Evolutionary conservation across 345 rosid species (phyloP), one percentile per base, ranked within the genome.

Genomic region (Syzygium jambos): DNA sequence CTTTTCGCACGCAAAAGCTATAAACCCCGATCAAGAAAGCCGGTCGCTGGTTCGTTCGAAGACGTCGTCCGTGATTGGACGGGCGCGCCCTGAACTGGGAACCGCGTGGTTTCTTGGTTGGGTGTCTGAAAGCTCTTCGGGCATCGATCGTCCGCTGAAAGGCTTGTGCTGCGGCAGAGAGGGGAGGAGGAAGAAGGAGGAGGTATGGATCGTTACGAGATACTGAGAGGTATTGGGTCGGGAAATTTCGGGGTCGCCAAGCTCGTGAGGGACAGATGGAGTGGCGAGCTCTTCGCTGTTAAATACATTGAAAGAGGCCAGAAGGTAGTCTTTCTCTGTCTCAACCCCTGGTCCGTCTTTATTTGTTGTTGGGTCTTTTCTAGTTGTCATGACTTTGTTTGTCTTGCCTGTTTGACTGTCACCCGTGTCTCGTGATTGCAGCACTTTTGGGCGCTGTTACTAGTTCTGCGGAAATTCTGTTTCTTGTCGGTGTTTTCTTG

Each of bases 161-260:
- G 82, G 22, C 15, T 73, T 6, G 46, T 34, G 0, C 80, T 73
- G 46, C 80, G 4, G 80, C 80, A 17, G 80, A 21, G 46, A 29
- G 61, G 63, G 56, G 34, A 11, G 12, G 65, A 57, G 65, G 25
- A 22, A 6, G 5, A 49, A 3, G 46, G 80, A 73, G 5, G 56
- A 2, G 46, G 80, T 61, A 96, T 95, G 98, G 99, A 96, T 89
- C 93, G 95, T 78, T 96, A 93, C 89, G 99, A 96, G 92, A 89
- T 93, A 86, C 80, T 94, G 87, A 94, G 93, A 90, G 96, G 95
- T 93, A 95, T 97, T 78, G 99, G 98, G 68, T 94, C 98, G 13
- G 98, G 99, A 30, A 96, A 96, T 90, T 96, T 96, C 85, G 98
- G 98, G 78, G 99, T 95, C 87, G 98, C 99, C 2, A 97, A 94